Evolutionary conservation across 345 rosid species (phyloP).

Genomic region (Sapria himalayana): DNA sequence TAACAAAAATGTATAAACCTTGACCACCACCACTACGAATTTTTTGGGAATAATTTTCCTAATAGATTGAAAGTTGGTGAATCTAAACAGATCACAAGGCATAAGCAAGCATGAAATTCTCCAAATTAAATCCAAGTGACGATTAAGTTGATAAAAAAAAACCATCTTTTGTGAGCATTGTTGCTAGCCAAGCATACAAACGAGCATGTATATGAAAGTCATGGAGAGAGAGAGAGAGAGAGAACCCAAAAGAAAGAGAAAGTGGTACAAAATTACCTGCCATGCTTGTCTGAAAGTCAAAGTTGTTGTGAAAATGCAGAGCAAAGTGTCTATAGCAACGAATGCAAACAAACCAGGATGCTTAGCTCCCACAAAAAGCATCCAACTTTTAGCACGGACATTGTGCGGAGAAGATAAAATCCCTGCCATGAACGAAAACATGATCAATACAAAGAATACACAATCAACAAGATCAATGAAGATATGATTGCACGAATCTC

Average conservation of each 20-base stretch:
- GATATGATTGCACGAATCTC: background rate
- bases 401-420: slow-evolving; percentile 27
- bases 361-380: slow-evolving; percentile 31
- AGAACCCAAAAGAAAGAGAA: background rate
- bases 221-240: background rate
- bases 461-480: background rate
- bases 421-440: slow-evolving; percentile 25
- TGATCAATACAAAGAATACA: background rate
- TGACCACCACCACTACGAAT: too few species aligned
- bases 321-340: slow-evolving; percentile 29
- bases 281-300: slow-evolving; percentile 44
- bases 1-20: too few species aligned
- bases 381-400: slow-evolving; percentile 31
- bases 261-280: slow-evolving; percentile 27
- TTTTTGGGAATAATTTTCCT: too few species aligned
- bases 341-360: slow-evolving; percentile 53
- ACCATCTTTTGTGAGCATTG: background rate
- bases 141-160: background rate
- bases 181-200: background rate
- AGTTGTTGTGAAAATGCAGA: slow-evolving; percentile 36
- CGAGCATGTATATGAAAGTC: background rate
- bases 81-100: too few species aligned
- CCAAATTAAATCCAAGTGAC: background rate
- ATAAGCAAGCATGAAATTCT: background rate
- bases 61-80: too few species aligned